A percentile compares a stretch with the other conserved stretches of the same genome.
phyloP scores from a whole-genome alignment of 1,284 basidiomycete species.

The Leccinum pallidistipes region DNA sequence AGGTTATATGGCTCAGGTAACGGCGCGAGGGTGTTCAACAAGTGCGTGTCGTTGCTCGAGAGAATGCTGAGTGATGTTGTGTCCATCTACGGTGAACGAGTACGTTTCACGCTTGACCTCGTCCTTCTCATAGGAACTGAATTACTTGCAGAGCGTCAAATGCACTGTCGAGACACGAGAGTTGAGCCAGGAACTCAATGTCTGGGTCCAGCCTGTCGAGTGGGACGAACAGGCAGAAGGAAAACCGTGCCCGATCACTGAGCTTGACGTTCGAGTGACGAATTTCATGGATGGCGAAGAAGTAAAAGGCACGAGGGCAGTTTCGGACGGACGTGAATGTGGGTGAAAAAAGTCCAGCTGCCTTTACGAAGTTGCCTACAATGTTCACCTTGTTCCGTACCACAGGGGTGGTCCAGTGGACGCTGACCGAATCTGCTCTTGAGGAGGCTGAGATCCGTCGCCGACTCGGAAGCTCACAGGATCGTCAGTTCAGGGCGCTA shows the following conservation, averaged over 20 bases:
- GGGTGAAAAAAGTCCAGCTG: slow-evolving; percentile 17
- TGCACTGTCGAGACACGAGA: slow-evolving; percentile 60
- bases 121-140: background rate
- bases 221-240: slow-evolving; percentile 41
- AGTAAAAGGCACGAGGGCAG: slow-evolving; percentile 38
- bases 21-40: slow-evolving; percentile 78
- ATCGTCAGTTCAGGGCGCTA: slow-evolving; percentile 44
- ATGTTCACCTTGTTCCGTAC: background rate
- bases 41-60: slow-evolving; percentile 78
- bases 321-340: slow-evolving; percentile 41
- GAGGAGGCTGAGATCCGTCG: slow-evolving; percentile 35
- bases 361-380: background rate
- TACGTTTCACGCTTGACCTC: slow-evolving; percentile 32
- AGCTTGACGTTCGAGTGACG: slow-evolving; percentile 40
- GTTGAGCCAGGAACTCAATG: slow-evolving; percentile 44
- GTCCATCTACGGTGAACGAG: slow-evolving; percentile 66
- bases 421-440: slow-evolving; percentile 40
- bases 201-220: slow-evolving; percentile 67
- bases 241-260: slow-evolving; percentile 39
- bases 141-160: slow-evolving; percentile 47
- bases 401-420: slow-evolving; percentile 60
- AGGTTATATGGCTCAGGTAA: slow-evolving; percentile 61
- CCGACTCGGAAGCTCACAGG: slow-evolving; percentile 34
- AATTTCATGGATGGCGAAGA: slow-evolving; percentile 37
- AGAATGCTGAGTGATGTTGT: slow-evolving; percentile 62